Percentiles rank a stretch among this genome's conserved stretches.
Evolutionary conservation across 257 asterid species (phyloP).

Genomic region (Jacaranda copaia): DNA sequence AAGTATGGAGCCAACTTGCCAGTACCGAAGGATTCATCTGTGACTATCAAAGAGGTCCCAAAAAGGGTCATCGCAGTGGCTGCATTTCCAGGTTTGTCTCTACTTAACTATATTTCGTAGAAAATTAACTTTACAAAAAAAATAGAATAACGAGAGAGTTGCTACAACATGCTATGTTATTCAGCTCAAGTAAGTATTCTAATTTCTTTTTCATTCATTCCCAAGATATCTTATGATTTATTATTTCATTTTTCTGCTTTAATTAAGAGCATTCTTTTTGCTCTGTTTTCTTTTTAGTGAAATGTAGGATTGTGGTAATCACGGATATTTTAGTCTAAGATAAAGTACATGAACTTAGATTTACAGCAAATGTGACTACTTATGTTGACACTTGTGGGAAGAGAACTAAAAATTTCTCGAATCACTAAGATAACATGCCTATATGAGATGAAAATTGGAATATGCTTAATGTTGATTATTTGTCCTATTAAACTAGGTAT

Average conservation of each 20-base stretch:
- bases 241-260: background rate
- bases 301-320: background rate
- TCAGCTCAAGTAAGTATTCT: background rate
- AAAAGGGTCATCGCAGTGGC: slow-evolving; percentile 66
- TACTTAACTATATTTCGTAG: background rate
- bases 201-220: background rate
- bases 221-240: background rate
- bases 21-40: slow-evolving; percentile 73
- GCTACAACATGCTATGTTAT: background rate
- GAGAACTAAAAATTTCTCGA: background rate
- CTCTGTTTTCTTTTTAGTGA: background rate
- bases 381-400: background rate
- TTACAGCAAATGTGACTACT: background rate
- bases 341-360: background rate
- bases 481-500: background rate
- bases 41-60: slow-evolving; percentile 74
- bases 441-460: background rate
- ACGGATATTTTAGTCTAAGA: background rate
- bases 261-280: background rate
- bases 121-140: background rate
- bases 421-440: background rate
- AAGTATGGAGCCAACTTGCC: slow-evolving; percentile 84
- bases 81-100: slow-evolving; percentile 80
- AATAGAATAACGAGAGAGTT: background rate
- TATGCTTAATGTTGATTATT: no score